Evolutionary conservation across 192 early-diverging fungal species (phyloP).

Genomic region (Kickxella alabastrina): DNA sequence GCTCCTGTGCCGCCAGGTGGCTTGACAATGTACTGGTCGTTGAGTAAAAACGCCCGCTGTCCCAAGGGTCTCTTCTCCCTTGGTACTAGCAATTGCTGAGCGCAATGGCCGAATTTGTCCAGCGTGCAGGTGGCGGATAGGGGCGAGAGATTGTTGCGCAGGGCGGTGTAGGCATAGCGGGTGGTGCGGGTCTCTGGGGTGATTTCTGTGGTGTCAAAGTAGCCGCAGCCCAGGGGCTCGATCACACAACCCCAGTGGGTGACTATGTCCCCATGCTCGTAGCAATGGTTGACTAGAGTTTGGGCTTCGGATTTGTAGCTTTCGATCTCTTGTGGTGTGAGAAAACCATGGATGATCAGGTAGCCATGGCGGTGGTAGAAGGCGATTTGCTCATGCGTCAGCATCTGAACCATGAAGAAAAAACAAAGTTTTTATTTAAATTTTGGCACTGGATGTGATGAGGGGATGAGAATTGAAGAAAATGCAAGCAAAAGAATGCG

Average conservation of each 20-base stretch:
- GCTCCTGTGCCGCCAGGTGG: conserved; percentile 23
- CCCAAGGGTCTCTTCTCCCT: too few species aligned
- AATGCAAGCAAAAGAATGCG: not conserved
- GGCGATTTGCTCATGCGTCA: conserved; percentile 15
- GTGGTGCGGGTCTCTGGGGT: conserved; percentile 3
- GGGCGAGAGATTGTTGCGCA: conserved; percentile 11
- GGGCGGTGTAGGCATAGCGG: conserved; percentile 5
- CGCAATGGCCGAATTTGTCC: conserved; percentile 30
- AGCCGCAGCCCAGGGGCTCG: conserved; percentile 45
- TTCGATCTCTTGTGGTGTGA: conserved; percentile 12
- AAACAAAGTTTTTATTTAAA: too few species aligned
- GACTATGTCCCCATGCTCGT: conserved; percentile 45
- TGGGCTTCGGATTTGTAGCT: conserved; percentile 25
- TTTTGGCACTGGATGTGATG: too few species aligned
- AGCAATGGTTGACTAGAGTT: conserved; percentile 42
- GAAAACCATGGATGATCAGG: conserved; percentile 29
- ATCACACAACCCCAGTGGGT: conserved; percentile 44
- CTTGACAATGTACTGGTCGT: conserved; percentile 52
- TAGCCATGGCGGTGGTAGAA: conserved; percentile 23
- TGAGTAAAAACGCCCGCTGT: conserved; percentile 15
- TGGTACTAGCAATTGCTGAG: conserved; percentile 20
- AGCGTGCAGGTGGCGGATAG: conserved; percentile 15
- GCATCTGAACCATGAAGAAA: conserved; percentile 2
- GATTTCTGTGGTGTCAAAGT: conserved; percentile 18
- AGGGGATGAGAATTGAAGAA: too few species aligned